phyloP scores from a whole-genome alignment of 2,329 filamentous ascomycete genomes.

The Xylariomycetidae sp. region DNA sequence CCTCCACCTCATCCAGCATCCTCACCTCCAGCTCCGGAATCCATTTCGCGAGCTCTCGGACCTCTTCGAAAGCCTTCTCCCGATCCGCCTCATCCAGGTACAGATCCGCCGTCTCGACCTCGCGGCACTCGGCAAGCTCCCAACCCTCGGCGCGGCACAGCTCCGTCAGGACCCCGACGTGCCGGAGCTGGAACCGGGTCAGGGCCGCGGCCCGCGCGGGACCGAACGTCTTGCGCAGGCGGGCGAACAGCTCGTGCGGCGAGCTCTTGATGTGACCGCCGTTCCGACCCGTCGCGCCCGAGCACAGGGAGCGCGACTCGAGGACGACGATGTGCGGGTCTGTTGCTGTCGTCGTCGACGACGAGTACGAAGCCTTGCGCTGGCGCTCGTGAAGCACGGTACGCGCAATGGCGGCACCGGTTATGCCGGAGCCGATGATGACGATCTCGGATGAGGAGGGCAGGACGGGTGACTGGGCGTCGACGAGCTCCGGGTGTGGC shows the following conservation, averaged over 20 bases:
- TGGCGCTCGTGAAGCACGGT: slow-evolving; percentile 21
- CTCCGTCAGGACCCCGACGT: slow-evolving; percentile 34
- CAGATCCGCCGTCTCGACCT: slow-evolving; percentile 44
- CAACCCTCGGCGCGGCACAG: slow-evolving; percentile 31
- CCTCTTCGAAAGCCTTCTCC: slow-evolving; percentile 24
- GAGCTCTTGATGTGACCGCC: slow-evolving; percentile 46
- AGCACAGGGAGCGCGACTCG: slow-evolving; percentile 46
- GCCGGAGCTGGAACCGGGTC: slow-evolving; percentile 38
- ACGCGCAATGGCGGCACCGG: slow-evolving; percentile 37
- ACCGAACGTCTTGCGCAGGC: slow-evolving; percentile 26
- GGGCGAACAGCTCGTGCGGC: slow-evolving; percentile 37
- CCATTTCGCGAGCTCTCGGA: slow-evolving; percentile 30
- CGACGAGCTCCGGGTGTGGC: slow-evolving; percentile 36
- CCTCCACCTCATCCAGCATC: slow-evolving; percentile 30
- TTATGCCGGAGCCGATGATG: slow-evolving; percentile 53
- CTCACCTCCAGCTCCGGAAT: slow-evolving; percentile 35
- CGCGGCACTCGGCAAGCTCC: slow-evolving; percentile 34
- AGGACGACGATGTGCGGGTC: slow-evolving; percentile 36
- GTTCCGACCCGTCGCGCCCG: slow-evolving; percentile 50
- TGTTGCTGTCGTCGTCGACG: not conserved
- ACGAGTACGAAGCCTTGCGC: not conserved
- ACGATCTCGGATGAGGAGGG: slow-evolving; percentile 41
- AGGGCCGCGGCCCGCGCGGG: slow-evolving; percentile 34
- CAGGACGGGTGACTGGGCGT: slow-evolving; percentile 28
- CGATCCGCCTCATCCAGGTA: slow-evolving; percentile 34